Percentiles rank a stretch among this genome's conserved stretches.
These are phyloP conservation scores for Podaxis sp. DNA, from an alignment of 768 basidiomycete genomes.

Conservation along the genomic window DNA sequence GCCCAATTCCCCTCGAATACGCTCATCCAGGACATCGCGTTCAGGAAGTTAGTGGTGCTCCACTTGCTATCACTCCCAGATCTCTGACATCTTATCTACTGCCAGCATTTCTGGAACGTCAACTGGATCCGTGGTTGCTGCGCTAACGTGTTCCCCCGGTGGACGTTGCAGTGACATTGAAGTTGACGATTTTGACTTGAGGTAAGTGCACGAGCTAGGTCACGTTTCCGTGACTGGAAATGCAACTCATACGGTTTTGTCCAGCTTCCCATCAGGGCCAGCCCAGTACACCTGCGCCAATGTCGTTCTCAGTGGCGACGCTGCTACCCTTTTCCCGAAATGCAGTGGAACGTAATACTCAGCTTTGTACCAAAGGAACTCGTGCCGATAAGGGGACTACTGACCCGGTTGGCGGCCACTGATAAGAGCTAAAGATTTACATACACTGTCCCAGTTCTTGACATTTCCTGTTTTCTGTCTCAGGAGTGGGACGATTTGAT, in stretches of 20 bases:
- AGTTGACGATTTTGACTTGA: constrained; percentile 39
- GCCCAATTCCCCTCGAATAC: constrained; percentile 52
- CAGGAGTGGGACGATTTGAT: background rate
- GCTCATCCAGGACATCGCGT: constrained; percentile 53
- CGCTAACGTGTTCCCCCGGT: constrained; percentile 52
- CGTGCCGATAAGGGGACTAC: background rate
- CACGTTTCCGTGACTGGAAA: background rate
- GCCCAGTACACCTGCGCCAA: constrained; percentile 52
- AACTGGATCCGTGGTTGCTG: constrained; percentile 48
- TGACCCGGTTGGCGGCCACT: background rate
- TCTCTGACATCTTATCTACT: background rate
- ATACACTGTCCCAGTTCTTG: background rate
- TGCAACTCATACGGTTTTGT: background rate
- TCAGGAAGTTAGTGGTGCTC: constrained; percentile 35
- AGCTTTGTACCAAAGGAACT: background rate
- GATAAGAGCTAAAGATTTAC: background rate
- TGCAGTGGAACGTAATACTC: constrained; percentile 27
- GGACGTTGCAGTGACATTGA: constrained; percentile 45
- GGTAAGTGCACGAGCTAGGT: constrained; percentile 27
- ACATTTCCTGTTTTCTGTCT: too few species aligned
- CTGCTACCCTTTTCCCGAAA: constrained; percentile 38
- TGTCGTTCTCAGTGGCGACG: constrained; percentile 40
- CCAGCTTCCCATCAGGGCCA: constrained; percentile 35
- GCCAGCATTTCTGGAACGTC: constrained; percentile 53
- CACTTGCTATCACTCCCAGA: background rate